A percentile compares a stretch with the other conserved stretches of the same genome.
Evolutionary conservation across 2,329 filamentous ascomycete species (phyloP).

Genomic region (Aureobasidium zeae): DNA sequence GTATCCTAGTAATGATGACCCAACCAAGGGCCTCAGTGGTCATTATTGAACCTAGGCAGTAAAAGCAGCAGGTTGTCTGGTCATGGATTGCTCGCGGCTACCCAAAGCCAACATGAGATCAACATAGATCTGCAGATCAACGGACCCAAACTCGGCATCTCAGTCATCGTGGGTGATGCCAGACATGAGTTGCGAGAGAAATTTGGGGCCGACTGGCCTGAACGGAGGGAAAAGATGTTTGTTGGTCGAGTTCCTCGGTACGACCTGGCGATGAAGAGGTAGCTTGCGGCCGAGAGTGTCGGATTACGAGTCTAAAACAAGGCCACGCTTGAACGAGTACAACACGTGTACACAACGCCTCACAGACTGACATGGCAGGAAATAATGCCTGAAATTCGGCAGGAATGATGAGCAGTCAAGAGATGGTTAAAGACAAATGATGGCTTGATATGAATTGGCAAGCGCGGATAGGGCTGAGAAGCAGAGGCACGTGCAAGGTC

Average conservation of each 20-base stretch:
- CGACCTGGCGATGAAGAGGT: conserved; percentile 1
- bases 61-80: conserved; percentile 1
- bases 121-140: conserved; percentile 8
- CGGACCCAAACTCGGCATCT: not conserved
- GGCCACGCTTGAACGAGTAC: too few species aligned
- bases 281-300: too few species aligned
- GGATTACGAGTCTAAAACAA: too few species aligned
- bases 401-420: not conserved
- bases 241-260: not conserved
- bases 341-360: too few species aligned
- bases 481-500: not conserved
- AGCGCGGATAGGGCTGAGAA: not conserved
- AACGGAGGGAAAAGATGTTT: not conserved
- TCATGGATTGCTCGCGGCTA: not conserved
- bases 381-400: too few species aligned
- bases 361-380: too few species aligned
- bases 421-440: not conserved
- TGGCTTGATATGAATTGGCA: not conserved
- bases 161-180: not conserved
- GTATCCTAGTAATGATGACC: too few species aligned
- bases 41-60: too few species aligned
- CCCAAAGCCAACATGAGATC: too few species aligned
- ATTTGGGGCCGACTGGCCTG: not conserved
- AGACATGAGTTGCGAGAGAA: not conserved
- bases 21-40: too few species aligned